A percentile compares a stretch with the other conserved stretches of the same genome.
These are phyloP conservation scores for Aspergillus hiratsukae DNA, from an alignment of 2,329 filamentous ascomycete genomes.

Conservation along the genomic window DNA sequence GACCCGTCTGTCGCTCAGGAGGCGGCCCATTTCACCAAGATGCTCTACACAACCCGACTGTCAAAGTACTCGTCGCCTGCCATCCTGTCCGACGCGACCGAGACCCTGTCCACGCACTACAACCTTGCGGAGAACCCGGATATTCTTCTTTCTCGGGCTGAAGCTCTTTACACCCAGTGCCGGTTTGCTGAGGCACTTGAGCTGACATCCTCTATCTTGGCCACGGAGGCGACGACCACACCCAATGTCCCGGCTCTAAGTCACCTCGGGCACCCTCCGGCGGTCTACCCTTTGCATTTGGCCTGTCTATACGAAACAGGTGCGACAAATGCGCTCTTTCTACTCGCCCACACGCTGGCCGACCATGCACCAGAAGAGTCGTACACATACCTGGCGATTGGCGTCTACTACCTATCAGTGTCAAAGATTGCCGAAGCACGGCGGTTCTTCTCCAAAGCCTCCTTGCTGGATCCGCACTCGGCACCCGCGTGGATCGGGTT, in stretches of 20 bases:
- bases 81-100: constrained; percentile 77
- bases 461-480: constrained; percentile 95
- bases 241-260: constrained; percentile 29
- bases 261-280: constrained; percentile 42
- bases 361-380: constrained; percentile 89
- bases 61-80: constrained; percentile 91
- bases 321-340: constrained; percentile 82
- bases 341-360: constrained; percentile 86
- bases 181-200: constrained; percentile 81
- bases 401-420: constrained; percentile 88
- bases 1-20: constrained; percentile 71
- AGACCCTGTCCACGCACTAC: constrained; percentile 91
- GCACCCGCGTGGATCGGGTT: constrained; percentile 98
- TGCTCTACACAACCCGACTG: constrained; percentile 90
- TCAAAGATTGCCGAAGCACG: constrained; percentile 88
- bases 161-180: constrained; percentile 90
- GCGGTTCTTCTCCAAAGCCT: constrained; percentile 94
- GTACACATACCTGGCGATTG: constrained; percentile 89
- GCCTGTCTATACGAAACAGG: constrained; percentile 85
- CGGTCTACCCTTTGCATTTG: constrained; percentile 82
- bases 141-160: constrained; percentile 81
- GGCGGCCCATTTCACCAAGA: constrained; percentile 87
- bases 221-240: constrained; percentile 35
- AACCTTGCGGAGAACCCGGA: constrained; percentile 82
- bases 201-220: constrained; percentile 78